Evolutionary conservation across 2,329 filamentous ascomycete genomes (phyloP), one percentile per base, ranked within the genome.

Genomic region (Thelonectria discophora): DNA sequence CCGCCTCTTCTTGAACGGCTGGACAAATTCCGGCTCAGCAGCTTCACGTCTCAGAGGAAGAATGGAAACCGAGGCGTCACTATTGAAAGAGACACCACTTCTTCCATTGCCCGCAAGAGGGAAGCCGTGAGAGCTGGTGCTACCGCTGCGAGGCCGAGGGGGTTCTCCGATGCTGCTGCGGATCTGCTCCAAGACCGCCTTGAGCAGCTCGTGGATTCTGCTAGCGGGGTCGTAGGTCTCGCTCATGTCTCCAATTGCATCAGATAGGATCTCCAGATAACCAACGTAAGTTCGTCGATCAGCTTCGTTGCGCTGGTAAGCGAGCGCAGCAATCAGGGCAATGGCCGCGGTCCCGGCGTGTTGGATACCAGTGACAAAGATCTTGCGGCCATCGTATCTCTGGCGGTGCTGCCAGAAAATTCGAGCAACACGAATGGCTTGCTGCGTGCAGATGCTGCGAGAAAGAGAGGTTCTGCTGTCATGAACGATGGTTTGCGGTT

Each of bases 331-430:
- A 39, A 86, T 80, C 40, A 86, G 74, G 0, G 84, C 84, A 2
- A 83, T 82, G 3, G 82, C 82, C 10, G 84, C 82, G 2, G 83
- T 85, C 3, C 83, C 83, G 27, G 82, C 80, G 72, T 86, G 84
- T 64, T 85, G 83, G 49, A 85, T 77, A 2, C 80, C 81, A 0
- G 81, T 80, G 24, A 83, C 75, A 21, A 81, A 81, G 18, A 84
- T 83, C 58, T 82, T 82, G 57, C 78, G 79, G 1, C 80, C 81
- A 55, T 83, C 79, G 54, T 84, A 84, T 3, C 80, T 77, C 68
- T 84, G 81, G 0, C 83, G 77, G 64, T 86, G 82, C 61, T 84
- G 82, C 81, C 81, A 84, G 67, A 85, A 85, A 60, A 86, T 84
- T 20, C 80, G 77, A 0, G 82, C 80, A 0, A 86, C 80, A 0